Percentiles rank a stretch among this genome's conserved stretches.
These are phyloP conservation scores for Penicillium sp. DNA, from an alignment of 2,329 filamentous ascomycete genomes.

Conservation along the genomic window DNA sequence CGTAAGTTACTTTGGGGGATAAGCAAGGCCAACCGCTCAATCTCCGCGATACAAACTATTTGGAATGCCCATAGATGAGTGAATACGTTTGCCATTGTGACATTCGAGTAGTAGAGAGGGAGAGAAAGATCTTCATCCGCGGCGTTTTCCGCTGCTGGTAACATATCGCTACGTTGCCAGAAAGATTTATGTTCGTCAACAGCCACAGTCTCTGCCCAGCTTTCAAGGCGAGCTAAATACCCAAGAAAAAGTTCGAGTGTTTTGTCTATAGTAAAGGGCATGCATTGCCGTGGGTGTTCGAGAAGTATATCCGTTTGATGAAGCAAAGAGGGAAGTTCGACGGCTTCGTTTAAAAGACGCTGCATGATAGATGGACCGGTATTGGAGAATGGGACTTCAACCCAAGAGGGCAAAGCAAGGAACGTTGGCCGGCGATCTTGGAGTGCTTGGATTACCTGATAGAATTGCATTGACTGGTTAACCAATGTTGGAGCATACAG, in stretches of 20 bases:
- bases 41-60: slow-evolving; percentile 32
- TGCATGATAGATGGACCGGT: slow-evolving; percentile 29
- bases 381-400: slow-evolving; percentile 26
- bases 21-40: slow-evolving; percentile 18
- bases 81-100: slow-evolving; percentile 36
- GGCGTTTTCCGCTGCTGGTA: neutral
- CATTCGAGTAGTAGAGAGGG: slow-evolving; percentile 29
- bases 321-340: slow-evolving; percentile 27
- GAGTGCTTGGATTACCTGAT: slow-evolving; percentile 30
- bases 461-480: neutral
- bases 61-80: slow-evolving; percentile 39
- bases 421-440: slow-evolving; percentile 28
- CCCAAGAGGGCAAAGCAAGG: slow-evolving; percentile 28
- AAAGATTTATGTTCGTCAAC: neutral
- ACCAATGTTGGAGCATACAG: neutral
- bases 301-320: slow-evolving; percentile 19
- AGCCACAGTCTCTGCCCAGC: neutral
- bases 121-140: neutral
- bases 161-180: neutral
- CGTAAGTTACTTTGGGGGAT: neutral
- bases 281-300: neutral
- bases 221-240: neutral
- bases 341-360: slow-evolving; percentile 27
- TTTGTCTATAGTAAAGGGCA: neutral
- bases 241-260: neutral